Evolutionary conservation across 148 eudicot species (phyloP).

Genomic region (Fagopyrum esculentum): DNA sequence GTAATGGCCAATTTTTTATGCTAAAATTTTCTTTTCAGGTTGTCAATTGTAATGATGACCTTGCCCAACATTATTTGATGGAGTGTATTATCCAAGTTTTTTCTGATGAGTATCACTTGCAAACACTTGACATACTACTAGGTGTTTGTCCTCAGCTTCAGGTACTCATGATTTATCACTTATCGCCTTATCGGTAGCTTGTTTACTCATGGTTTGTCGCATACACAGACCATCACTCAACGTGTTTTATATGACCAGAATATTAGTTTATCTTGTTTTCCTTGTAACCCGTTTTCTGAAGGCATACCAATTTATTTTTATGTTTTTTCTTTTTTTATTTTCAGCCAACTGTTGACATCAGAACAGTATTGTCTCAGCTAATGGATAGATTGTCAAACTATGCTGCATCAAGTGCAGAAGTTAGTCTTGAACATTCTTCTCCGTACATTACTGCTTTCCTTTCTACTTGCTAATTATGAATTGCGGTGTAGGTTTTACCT

Average conservation of each 20-base stretch:
- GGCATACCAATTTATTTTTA: background rate
- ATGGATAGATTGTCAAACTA: slow-evolving; percentile 96
- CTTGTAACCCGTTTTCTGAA: slow-evolving; percentile 7
- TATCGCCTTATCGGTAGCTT: background rate
- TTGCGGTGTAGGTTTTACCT: slow-evolving; percentile 63
- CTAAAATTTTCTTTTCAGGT: slow-evolving; percentile 35
- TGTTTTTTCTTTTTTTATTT: slow-evolving; percentile 17
- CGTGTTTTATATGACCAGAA: background rate
- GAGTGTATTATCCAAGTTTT: slow-evolving; percentile 97
- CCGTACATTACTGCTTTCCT: slow-evolving; percentile 7
- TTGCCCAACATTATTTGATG: slow-evolving; percentile 90
- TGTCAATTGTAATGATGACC: slow-evolving; percentile 90
- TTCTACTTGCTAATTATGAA: slow-evolving; percentile 15
- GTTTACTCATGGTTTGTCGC: background rate
- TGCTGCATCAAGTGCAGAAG: slow-evolving; percentile 88
- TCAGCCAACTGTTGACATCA: slow-evolving; percentile 91
- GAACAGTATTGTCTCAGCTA: slow-evolving; percentile 74
- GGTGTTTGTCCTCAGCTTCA: slow-evolving; percentile 92
- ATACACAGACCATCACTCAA: background rate
- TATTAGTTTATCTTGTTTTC: background rate
- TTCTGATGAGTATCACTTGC: slow-evolving; percentile 98
- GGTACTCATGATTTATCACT: slow-evolving; percentile 28
- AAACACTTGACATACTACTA: slow-evolving; percentile 83
- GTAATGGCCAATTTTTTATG: background rate
- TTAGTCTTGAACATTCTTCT: slow-evolving; percentile 34